These are phyloP conservation scores for Leccinum variicolor DNA, from an alignment of 768 basidiomycete species.

Conservation along the genomic window DNA sequence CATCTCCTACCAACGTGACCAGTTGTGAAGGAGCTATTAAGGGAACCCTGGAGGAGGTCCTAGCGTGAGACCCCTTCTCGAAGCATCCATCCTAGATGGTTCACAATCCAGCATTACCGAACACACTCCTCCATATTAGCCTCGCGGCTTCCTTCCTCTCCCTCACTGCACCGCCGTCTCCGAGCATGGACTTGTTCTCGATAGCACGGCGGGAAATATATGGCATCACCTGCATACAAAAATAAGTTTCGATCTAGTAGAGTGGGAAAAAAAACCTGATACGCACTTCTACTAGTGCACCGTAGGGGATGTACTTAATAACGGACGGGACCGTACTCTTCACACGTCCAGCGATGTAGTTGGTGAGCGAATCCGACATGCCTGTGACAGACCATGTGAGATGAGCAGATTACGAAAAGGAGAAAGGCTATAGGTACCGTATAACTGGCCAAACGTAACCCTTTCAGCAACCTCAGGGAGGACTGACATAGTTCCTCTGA, in stretches of 20 bases:
- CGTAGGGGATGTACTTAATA: constrained; percentile 84
- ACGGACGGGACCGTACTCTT: constrained; percentile 59
- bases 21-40: not conserved
- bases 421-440: constrained; percentile 47
- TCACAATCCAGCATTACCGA: constrained; percentile 27
- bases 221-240: constrained; percentile 68
- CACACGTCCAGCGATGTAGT: constrained; percentile 59
- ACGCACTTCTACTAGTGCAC: constrained; percentile 59
- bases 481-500: constrained; percentile 38
- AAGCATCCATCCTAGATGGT: not conserved
- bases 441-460: constrained; percentile 77
- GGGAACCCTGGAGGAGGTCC: not conserved
- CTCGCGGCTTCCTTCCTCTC: constrained; percentile 30
- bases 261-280: not conserved
- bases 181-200: constrained; percentile 90
- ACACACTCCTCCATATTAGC: constrained; percentile 30
- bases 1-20: not conserved
- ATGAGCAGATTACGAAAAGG: not conserved
- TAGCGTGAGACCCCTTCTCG: not conserved
- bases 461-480: constrained; percentile 56
- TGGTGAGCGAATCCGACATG: constrained; percentile 82
- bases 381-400: constrained; percentile 40
- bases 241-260: not conserved
- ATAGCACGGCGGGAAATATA: constrained; percentile 86
- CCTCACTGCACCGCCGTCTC: constrained; percentile 57